Evolutionary conservation across 805 yeast species (phyloP).

Genomic region (Blastobotrys parvus): DNA sequence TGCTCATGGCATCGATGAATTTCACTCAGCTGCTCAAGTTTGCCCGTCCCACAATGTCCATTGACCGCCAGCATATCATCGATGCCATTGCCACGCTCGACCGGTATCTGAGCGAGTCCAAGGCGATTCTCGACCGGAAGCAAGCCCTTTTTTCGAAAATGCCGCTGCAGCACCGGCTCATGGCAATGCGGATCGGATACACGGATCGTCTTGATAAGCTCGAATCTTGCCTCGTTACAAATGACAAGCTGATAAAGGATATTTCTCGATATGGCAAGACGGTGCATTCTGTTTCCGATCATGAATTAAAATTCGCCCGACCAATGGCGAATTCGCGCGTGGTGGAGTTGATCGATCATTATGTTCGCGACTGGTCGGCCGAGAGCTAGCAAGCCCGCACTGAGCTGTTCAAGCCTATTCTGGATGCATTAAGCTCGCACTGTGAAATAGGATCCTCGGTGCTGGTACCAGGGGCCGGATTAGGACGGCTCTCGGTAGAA

Average conservation of each 20-base stretch:
- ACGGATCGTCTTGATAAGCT: conserved; percentile 41
- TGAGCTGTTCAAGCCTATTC: conserved; percentile 49
- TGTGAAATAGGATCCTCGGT: conserved; percentile 29
- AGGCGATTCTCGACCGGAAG: conserved; percentile 15
- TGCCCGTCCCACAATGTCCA: not conserved
- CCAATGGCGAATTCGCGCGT: conserved; percentile 18
- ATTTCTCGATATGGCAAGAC: conserved; percentile 35
- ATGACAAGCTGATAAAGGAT: conserved; percentile 39
- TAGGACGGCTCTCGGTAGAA: conserved; percentile 70
- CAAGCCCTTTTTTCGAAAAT: conserved; percentile 26
- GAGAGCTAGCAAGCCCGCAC: conserved; percentile 41
- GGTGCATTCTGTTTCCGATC: conserved; percentile 31
- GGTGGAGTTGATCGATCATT: conserved; percentile 55
- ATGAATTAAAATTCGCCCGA: conserved; percentile 39
- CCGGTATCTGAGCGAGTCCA: conserved; percentile 11
- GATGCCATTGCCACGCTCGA: conserved; percentile 19
- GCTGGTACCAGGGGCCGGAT: conserved; percentile 82
- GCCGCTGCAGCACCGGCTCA: conserved; percentile 48
- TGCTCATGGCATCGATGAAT: not conserved
- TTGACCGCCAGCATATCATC: conserved; percentile 12
- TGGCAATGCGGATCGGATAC: conserved; percentile 48
- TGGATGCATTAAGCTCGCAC: conserved; percentile 29
- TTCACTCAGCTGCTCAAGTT: not conserved
- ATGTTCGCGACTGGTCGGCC: conserved; percentile 67
- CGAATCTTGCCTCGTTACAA: conserved; percentile 40